Percentiles rank a stretch among this genome's conserved stretches.
Evolutionary conservation across 495 filamentous ascomycete genomes (phyloP).

Genomic region (Pseudomonodictys pantanalensis): DNA sequence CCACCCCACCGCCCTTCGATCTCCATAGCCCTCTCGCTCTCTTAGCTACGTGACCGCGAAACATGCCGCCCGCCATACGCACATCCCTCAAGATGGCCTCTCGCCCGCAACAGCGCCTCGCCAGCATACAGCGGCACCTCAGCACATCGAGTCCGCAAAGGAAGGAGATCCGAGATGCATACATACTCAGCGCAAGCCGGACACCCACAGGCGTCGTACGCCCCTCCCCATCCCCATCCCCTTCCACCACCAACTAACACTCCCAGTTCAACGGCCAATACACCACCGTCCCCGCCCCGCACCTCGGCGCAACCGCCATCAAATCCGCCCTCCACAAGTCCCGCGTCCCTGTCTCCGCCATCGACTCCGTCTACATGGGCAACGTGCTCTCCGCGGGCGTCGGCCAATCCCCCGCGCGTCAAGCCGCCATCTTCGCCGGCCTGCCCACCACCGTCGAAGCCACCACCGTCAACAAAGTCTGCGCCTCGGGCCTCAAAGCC

Average conservation of each 20-base stretch:
- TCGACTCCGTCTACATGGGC: slow-evolving; percentile 94
- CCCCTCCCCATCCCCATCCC: background rate
- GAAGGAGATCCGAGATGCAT: slow-evolving; percentile 79
- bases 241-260: slow-evolving; percentile 3
- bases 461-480: slow-evolving; percentile 95
- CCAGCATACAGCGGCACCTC: slow-evolving; percentile 28
- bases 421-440: slow-evolving; percentile 85
- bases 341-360: slow-evolving; percentile 67
- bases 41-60: too few relatives aligned
- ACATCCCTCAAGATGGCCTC: slow-evolving; percentile 24
- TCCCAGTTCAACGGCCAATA: slow-evolving; percentile 88
- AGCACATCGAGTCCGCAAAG: slow-evolving; percentile 18
- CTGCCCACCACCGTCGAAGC: slow-evolving; percentile 75
- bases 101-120: slow-evolving; percentile 28
- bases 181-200: slow-evolving; percentile 82
- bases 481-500: slow-evolving; percentile 89
- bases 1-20: too few relatives aligned
- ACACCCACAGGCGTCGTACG: slow-evolving; percentile 84
- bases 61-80: slow-evolving; percentile 14
- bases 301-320: slow-evolving; percentile 84
- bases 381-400: slow-evolving; percentile 84
- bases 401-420: slow-evolving; percentile 88
- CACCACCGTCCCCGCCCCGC: slow-evolving; percentile 73
- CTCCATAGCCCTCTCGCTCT: too few relatives aligned
- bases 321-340: slow-evolving; percentile 83